A percentile compares a stretch with the other conserved stretches of the same genome.
These are phyloP conservation scores for Verticillium nubilum DNA, from an alignment of 2,329 filamentous ascomycete species.

Conservation along the genomic window DNA sequence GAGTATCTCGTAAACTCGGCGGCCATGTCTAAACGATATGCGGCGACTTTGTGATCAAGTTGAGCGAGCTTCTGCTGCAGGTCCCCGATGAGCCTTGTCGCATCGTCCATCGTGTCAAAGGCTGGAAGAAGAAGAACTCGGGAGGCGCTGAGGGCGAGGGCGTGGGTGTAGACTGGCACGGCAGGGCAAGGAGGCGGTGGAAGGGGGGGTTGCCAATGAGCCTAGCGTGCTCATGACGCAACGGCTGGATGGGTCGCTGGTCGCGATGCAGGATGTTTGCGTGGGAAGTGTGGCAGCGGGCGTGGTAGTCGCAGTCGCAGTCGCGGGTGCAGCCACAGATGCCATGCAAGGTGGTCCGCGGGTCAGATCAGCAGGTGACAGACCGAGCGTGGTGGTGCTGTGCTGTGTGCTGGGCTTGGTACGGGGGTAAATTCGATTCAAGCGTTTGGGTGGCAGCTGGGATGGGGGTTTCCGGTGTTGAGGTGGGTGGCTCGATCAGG, in stretches of 20 bases:
- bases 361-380: background rate
- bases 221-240: conserved; percentile 4
- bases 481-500: background rate
- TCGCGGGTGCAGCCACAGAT: background rate
- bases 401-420: background rate
- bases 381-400: background rate
- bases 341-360: background rate
- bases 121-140: background rate
- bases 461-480: background rate
- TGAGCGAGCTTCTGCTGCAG: conserved; percentile 48
- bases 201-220: conserved; percentile 1
- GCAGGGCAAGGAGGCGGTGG: background rate
- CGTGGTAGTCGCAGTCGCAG: background rate
- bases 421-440: background rate
- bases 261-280: conserved; percentile 2
- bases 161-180: background rate
- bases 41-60: conserved; percentile 51
- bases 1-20: conserved; percentile 52
- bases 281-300: background rate
- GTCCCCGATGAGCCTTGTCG: conserved; percentile 41
- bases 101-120: conserved; percentile 35
- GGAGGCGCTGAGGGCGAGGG: background rate
- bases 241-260: background rate
- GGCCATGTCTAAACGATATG: conserved; percentile 52
- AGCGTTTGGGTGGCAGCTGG: background rate